Evolutionary conservation across 371 early-diverging fungal species (phyloP).

Genomic region (Saksenaea vasiformis): DNA sequence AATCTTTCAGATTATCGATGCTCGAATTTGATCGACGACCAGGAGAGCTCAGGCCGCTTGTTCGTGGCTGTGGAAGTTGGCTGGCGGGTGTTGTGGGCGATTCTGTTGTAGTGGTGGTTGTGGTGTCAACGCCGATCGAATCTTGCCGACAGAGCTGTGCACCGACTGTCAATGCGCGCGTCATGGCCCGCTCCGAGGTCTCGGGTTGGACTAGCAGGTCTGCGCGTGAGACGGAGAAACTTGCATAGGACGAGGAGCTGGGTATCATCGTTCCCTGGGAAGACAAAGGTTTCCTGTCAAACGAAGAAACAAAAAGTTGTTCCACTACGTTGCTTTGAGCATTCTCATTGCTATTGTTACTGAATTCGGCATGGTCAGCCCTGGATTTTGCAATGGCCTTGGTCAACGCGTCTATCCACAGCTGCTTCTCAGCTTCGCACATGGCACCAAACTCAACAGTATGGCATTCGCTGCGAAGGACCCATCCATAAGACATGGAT

Average conservation of each 20-base stretch:
- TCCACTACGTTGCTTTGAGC: slow-evolving; percentile 12
- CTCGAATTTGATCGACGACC: slow-evolving; percentile 15
- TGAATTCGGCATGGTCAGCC: slow-evolving; percentile 8
- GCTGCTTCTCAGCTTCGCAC: slow-evolving; percentile 24
- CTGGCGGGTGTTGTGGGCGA: slow-evolving; percentile 5
- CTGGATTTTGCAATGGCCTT: slow-evolving; percentile 14
- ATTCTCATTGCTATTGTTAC: neutral
- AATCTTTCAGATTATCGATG: slow-evolving; percentile 21
- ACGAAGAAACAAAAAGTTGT: slow-evolving; percentile 25
- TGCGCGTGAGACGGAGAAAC: slow-evolving; percentile 11
- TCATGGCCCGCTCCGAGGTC: neutral
- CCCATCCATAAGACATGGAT: slow-evolving; percentile 15
- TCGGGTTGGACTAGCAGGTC: slow-evolving; percentile 4
- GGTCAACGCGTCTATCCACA: slow-evolving; percentile 24
- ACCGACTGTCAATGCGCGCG: neutral
- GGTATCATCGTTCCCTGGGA: slow-evolving; percentile 5
- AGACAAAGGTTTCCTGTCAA: slow-evolving; percentile 12
- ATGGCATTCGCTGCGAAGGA: slow-evolving; percentile 15
- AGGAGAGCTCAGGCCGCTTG: neutral
- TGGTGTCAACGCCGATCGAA: neutral
- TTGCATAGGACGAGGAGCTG: slow-evolving; percentile 9
- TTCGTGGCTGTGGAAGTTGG: neutral
- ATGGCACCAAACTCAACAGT: slow-evolving; percentile 25
- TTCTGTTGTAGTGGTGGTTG: neutral
- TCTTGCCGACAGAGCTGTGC: slow-evolving; percentile 9